Percentiles rank a stretch among this genome's conserved stretches.
These are phyloP conservation scores for Pyrenochaeta sp. DNA, from an alignment of 2,329 filamentous ascomycete genomes.

Conservation along the genomic window DNA sequence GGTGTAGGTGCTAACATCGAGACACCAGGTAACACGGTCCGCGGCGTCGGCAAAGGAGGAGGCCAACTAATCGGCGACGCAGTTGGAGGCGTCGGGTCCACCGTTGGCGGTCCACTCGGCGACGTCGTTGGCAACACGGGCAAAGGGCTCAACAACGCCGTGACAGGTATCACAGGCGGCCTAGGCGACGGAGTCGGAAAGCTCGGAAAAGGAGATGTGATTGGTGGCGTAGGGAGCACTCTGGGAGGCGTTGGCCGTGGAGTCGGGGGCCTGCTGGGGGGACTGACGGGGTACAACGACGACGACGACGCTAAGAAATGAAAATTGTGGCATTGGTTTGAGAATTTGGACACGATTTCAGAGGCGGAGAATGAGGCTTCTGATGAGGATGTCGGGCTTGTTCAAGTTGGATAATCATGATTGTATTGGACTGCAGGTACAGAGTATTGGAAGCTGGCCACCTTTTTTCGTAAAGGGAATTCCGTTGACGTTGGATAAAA, in stretches of 20 bases:
- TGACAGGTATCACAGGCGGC: conserved; percentile 51
- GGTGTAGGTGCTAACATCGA: neutral
- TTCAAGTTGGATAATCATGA: no score
- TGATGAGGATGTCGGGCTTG: neutral
- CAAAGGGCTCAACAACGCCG: conserved; percentile 52
- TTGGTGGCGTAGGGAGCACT: conserved; percentile 53
- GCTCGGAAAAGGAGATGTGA: conserved; percentile 53
- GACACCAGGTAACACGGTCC: conserved; percentile 45
- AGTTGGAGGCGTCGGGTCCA: conserved; percentile 48
- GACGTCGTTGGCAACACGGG: conserved; percentile 53
- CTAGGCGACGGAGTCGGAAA: conserved; percentile 56
- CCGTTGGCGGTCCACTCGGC: conserved; percentile 50
- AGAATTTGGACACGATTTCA: neutral
- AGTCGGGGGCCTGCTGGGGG: conserved; percentile 46
- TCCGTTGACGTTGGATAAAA: no score
- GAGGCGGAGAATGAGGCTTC: neutral
- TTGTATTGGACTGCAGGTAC: no score
- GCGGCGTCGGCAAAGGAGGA: conserved; percentile 44
- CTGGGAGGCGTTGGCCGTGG: conserved; percentile 51
- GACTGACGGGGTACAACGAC: conserved; percentile 34
- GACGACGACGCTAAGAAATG: conserved; percentile 26
- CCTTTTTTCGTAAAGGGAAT: no score
- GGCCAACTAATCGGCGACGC: conserved; percentile 46
- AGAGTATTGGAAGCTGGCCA: no score
- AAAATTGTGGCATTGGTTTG: conserved; percentile 21